Evolutionary conservation across 2,329 filamentous ascomycete genomes (phyloP).

Genomic region (Pseudocercospora crystallina): DNA sequence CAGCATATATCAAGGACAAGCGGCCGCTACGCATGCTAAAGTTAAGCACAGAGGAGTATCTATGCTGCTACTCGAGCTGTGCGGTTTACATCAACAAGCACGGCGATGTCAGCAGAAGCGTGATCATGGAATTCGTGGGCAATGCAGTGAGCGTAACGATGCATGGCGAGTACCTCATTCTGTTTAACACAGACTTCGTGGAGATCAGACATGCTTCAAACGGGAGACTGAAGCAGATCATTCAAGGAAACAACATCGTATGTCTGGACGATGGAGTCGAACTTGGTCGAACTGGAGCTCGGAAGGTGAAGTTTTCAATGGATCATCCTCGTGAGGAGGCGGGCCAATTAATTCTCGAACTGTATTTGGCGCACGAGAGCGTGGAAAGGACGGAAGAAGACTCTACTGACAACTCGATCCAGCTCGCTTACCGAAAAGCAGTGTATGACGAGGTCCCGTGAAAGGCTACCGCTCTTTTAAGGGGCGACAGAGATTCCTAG

Average conservation of each 20-base stretch:
- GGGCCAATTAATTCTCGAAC: too few relatives aligned
- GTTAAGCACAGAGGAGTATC: constrained; percentile 80
- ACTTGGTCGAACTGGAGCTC: constrained; percentile 59
- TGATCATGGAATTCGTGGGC: constrained; percentile 99
- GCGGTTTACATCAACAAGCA: constrained; percentile 98
- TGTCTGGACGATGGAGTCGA: constrained; percentile 91
- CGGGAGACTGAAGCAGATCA: constrained; percentile 86
- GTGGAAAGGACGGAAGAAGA: too few relatives aligned
- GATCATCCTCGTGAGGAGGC: too few relatives aligned
- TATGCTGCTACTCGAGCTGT: constrained; percentile 91
- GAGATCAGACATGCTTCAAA: constrained; percentile 98
- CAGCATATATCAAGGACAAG: constrained; percentile 75
- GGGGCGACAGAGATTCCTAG: too few relatives aligned
- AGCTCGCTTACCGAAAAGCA: too few relatives aligned
- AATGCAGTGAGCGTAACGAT: constrained; percentile 82
- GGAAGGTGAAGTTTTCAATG: too few relatives aligned
- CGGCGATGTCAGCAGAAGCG: constrained; percentile 85
- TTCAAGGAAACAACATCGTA: constrained; percentile 83
- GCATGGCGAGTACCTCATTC: constrained; percentile 83
- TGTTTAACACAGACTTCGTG: constrained; percentile 95
- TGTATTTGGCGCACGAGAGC: too few relatives aligned
- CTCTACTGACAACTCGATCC: too few relatives aligned
- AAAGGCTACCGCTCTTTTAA: too few relatives aligned
- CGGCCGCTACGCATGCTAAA: constrained; percentile 94
- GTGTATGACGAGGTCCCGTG: too few relatives aligned